Base-by-base conservation (phyloP, 139 green algal genomes). In the Haematococcus lacustris region DNA sequence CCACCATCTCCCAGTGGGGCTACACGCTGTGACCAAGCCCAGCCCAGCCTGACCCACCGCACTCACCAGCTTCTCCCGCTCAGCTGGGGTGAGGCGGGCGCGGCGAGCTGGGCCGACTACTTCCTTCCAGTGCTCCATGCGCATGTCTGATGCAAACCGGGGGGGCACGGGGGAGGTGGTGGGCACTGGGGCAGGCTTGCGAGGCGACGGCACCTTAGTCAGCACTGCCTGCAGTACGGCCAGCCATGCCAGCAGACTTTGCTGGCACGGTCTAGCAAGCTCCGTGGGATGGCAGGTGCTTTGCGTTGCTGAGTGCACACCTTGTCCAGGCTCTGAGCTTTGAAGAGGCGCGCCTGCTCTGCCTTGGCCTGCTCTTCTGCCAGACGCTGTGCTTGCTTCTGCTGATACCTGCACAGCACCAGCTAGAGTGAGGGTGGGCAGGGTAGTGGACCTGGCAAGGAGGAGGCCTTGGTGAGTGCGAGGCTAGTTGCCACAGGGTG, bases 1-100 rank as follows among this genome's bases (percentile, higher is more conserved):
- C n/a, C n/a, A n/a, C n/a, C n/a, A n/a, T n/a, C n/a, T n/a, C n/a
- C n/a, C n/a, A n/a, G n/a, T n/a, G n/a, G n/a, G n/a, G n/a, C n/a
- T n/a, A n/a, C n/a, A n/a, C n/a, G n/a, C n/a, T n/a, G n/a, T n/a
- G n/a, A n/a, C n/a, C n/a, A n/a, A n/a, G n/a, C n/a, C n/a, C n/a
- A n/a, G n/a, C n/a, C n/a, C n/a, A n/a, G n/a, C n/a, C n/a, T 53
- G 43, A 17, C 43, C 53, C 61, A 40, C 32, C 6, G 25, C 38
- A 38, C 71, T 51, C 65, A 79, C 78, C 78, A 78, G 57, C 65
- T 71, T 76, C 37, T 76, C 72, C 17, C 50, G 38, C 40, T 84
- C 61, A 1, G 40, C 26, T 50, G 61, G 50, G 1, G 37, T 63
- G 71, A 74, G 40, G 35, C 65, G 57, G 23, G 66, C 67, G 23